Evolutionary conservation across 2,329 filamentous ascomycete species (phyloP), one percentile per base, ranked within the genome.

Genomic region (Eurotiales sp.): DNA sequence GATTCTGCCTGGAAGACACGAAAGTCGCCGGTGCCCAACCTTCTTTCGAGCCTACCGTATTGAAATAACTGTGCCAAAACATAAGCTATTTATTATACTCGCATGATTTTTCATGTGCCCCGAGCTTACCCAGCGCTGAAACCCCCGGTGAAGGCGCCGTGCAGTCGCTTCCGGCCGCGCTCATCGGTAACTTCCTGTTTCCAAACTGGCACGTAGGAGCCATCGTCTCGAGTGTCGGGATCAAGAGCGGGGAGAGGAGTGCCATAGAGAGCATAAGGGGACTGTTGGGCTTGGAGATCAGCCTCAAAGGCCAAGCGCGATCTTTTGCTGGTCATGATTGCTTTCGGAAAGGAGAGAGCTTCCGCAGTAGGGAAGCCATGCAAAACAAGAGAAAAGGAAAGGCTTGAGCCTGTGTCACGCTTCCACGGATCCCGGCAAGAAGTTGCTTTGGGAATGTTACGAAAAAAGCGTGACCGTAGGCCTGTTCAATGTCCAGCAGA

Each of bases 101-200:
- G 63, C 60, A 59, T 56, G 25, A 55, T 27, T 51, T 54, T 55
- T 50, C 48, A 56, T 56, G 57, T 53, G 64, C 61, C 63, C 57
- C 59, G 61, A 61, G 70, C 84, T 76, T 81, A 92, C 86, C 93
- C 93, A 75, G 93, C 93, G 75, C 90, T 96, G 75, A 88, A 99
- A 25, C 93, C 93, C 60, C 93, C 93, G 1, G 90, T 96, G 65
- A 99, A 99, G 56, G 93, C 93, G 57, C 93, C 93, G 70, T 99
- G 93, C 3, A 99, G 78, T 49, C 93, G 83, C 71, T 95, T 92
- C 60, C 91, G 80, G 14, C 93, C 93, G 58, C 85, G 85, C 65
- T 96, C 93, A 71, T 99, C 93, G 53, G 87, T 88, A 67, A 95
- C 91, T 66, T 96, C 92, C 76, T 99, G 93, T 74, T 97, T 96